A percentile compares a stretch with the other conserved stretches of the same genome.
Conservation (phyloP, 2,329 filamentous ascomycete genomes). For the Didymella lethalis region DNA sequence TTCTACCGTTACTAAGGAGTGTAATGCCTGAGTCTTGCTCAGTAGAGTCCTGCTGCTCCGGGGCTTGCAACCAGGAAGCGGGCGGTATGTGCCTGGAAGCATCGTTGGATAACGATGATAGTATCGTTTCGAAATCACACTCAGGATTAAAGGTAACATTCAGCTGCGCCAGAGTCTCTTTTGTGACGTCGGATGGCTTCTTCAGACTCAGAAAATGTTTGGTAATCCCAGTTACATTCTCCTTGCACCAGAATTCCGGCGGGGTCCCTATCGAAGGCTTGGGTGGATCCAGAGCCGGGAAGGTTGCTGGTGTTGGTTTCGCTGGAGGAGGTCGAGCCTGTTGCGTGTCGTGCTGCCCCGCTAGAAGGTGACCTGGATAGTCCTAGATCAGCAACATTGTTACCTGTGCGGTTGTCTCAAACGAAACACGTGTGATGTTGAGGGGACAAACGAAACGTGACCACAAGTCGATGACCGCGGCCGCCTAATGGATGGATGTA, state of each 20-base stretch:
- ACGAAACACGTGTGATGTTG: constrained; percentile 42
- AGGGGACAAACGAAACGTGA: constrained; percentile 24
- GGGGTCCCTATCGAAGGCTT: constrained; percentile 33
- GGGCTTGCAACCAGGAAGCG: constrained; percentile 42
- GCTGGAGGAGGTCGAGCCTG: constrained; percentile 58
- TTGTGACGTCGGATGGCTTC: constrained; percentile 53
- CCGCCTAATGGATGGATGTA: constrained; percentile 8
- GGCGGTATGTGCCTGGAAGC: constrained; percentile 52
- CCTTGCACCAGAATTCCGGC: constrained; percentile 45
- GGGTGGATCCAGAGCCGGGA: constrained; percentile 57
- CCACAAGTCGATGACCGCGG: constrained; percentile 27
- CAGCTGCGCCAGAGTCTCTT: constrained; percentile 51
- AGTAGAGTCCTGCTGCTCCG: constrained; percentile 41
- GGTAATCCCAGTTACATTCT: constrained; percentile 52
- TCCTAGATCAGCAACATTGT: constrained; percentile 41
- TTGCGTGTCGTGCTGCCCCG: constrained; percentile 50
- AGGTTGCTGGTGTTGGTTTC: constrained; percentile 60
- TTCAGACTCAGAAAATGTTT: constrained; percentile 54
- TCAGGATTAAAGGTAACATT: constrained; percentile 53
- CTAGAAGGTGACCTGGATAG: constrained; percentile 47
- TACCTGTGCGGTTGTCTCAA: constrained; percentile 36
- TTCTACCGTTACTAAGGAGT: constrained; percentile 59
- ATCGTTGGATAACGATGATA: constrained; percentile 44
- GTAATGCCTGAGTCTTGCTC: constrained; percentile 35
- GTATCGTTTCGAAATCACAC: constrained; percentile 51